Conservation (phyloP, 2,329 filamentous ascomycete genomes). For the Sordariomycetes sp. region DNA sequence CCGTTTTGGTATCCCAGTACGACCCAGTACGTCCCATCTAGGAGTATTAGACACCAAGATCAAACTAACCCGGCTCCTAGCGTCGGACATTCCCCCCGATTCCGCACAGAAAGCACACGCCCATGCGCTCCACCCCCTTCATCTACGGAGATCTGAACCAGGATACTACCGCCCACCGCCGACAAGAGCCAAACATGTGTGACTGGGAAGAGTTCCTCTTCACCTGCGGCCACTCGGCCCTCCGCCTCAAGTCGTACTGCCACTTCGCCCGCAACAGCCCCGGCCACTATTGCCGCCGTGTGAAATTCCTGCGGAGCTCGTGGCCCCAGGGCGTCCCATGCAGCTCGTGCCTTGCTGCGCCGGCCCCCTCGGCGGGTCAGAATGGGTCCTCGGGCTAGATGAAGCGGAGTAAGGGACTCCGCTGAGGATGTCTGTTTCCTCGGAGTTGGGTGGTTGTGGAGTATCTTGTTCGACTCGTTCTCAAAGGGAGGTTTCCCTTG, state of each 20-base stretch:
- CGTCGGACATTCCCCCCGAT: too few species aligned
- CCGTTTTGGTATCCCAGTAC: background rate
- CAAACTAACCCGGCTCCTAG: background rate
- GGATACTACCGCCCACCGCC: conserved; percentile 7
- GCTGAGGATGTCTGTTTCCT: too few species aligned
- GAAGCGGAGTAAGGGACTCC: too few species aligned
- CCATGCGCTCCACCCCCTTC: too few species aligned
- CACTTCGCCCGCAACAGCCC: conserved; percentile 64
- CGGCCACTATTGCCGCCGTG: conserved; percentile 53
- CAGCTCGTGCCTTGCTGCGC: conserved; percentile 23
- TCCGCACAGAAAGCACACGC: too few species aligned
- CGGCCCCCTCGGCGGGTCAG: background rate
- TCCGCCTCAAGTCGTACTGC: conserved; percentile 54
- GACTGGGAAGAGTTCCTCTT: conserved; percentile 60
- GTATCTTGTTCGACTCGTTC: too few species aligned
- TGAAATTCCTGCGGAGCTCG: conserved; percentile 50
- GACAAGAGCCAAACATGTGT: conserved; percentile 40
- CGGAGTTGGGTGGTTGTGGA: too few species aligned
- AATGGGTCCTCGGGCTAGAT: too few species aligned
- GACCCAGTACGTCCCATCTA: background rate
- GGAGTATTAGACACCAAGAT: background rate
- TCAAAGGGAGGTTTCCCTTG: too few species aligned
- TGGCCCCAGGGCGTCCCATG: conserved; percentile 43
- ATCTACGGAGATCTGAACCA: too few species aligned
- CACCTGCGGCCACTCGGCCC: conserved; percentile 45